phyloP scores from a whole-genome alignment of 192 early-diverging fungal species.

The Irineochytrium annulatum region DNA sequence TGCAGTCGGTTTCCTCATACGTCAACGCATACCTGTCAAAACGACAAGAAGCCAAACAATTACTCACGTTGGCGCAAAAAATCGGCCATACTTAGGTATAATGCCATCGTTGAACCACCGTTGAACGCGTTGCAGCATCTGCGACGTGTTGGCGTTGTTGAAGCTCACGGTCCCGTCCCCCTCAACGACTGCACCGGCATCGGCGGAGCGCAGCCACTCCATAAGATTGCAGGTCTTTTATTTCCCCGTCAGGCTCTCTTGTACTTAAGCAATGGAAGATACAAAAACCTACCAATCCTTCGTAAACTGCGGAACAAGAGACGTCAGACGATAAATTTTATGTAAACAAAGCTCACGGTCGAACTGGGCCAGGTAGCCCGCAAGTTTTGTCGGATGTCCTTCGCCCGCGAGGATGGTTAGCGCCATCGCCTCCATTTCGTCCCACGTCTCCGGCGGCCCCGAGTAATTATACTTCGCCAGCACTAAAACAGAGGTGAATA shows the following conservation, averaged over 20 bases:
- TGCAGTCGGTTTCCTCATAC: no score
- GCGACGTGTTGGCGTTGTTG: neutral
- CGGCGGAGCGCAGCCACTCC: constrained; percentile 15
- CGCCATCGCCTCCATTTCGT: constrained; percentile 29
- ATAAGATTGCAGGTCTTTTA: constrained; percentile 33
- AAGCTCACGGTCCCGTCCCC: constrained; percentile 6
- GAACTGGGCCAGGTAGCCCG: constrained; percentile 26
- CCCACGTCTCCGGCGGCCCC: constrained; percentile 22
- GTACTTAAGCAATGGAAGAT: no score
- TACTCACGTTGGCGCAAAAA: no score
- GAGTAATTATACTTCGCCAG: constrained; percentile 7
- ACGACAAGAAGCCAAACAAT: no score
- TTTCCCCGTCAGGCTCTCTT: no score
- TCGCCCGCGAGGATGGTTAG: constrained; percentile 8
- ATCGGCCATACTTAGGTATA: no score
- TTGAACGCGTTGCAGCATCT: constrained; percentile 2
- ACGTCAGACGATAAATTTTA: neutral
- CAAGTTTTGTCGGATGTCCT: neutral
- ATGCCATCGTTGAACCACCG: constrained; percentile 1
- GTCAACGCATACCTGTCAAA: no score
- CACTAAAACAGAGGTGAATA: neutral
- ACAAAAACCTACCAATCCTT: no score
- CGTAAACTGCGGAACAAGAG: constrained; percentile 9
- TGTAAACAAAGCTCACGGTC: constrained; percentile 6
- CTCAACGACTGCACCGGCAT: constrained; percentile 10